Percentiles rank a stretch among this genome's conserved stretches.
Evolutionary conservation across 2,329 filamentous ascomycete genomes (phyloP).

Genomic region (Colletotrichum horii): DNA sequence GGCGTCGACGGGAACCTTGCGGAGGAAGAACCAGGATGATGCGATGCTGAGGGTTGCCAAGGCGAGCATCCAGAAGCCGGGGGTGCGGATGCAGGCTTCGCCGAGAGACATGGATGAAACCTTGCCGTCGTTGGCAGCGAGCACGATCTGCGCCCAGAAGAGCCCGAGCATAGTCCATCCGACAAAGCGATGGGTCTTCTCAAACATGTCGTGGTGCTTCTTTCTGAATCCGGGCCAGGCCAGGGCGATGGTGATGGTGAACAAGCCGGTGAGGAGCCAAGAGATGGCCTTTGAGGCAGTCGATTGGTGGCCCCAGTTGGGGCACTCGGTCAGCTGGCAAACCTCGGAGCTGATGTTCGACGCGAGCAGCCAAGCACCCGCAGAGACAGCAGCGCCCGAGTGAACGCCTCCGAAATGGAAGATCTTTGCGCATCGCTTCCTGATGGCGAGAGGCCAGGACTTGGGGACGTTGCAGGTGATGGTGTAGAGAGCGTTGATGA

Average conservation of each 20-base stretch:
- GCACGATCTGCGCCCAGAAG: slow-evolving; percentile 65
- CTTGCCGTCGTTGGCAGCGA: slow-evolving; percentile 56
- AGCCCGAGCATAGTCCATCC: slow-evolving; percentile 60
- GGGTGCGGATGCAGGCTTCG: slow-evolving; percentile 39
- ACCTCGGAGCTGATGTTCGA: slow-evolving; percentile 37
- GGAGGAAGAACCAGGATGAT: slow-evolving; percentile 76
- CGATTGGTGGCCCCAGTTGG: slow-evolving; percentile 27
- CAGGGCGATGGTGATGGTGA: slow-evolving; percentile 59
- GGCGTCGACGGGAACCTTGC: slow-evolving; percentile 68
- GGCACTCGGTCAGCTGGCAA: slow-evolving; percentile 37
- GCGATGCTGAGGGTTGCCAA: slow-evolving; percentile 69
- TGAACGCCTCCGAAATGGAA: slow-evolving; percentile 59
- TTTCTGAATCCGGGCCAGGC: slow-evolving; percentile 71
- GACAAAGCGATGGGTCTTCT: slow-evolving; percentile 45
- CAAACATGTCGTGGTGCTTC: slow-evolving; percentile 48
- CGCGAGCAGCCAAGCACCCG: slow-evolving; percentile 54
- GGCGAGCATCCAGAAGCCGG: slow-evolving; percentile 70
- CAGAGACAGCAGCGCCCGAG: slow-evolving; percentile 53
- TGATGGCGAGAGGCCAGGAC: slow-evolving; percentile 51
- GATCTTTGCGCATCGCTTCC: slow-evolving; percentile 52
- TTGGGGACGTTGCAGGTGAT: slow-evolving; percentile 49
- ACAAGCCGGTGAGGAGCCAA: slow-evolving; percentile 60
- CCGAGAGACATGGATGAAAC: slow-evolving; percentile 40
- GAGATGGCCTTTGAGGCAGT: slow-evolving; percentile 56
- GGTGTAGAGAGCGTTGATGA: slow-evolving; percentile 58